A percentile compares a stretch with the other conserved stretches of the same genome.
Conservation (phyloP, 768 basidiomycete species). For the Boletales sp. region DNA sequence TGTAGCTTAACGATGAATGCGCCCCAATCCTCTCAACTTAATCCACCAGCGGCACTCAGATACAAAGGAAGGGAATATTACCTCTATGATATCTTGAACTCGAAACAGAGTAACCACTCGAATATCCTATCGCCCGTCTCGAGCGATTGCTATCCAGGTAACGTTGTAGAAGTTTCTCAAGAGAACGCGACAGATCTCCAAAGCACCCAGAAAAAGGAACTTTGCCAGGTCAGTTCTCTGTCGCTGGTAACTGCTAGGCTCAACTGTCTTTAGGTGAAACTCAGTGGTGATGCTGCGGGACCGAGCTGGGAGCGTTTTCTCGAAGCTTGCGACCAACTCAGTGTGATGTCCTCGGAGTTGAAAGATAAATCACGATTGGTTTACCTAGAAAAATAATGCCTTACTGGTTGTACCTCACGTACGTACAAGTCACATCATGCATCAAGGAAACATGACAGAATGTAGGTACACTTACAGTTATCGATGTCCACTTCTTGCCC, state of each 20-base stretch:
- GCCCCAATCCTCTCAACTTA: slow-evolving; percentile 35
- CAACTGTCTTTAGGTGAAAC: slow-evolving; percentile 39
- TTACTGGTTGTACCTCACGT: neutral
- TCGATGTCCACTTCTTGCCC: slow-evolving; percentile 49
- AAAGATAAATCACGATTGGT: slow-evolving; percentile 5
- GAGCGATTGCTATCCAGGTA: neutral
- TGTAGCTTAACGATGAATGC: slow-evolving; percentile 32
- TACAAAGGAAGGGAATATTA: slow-evolving; percentile 40
- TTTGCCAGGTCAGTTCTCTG: slow-evolving; percentile 48
- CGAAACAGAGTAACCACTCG: slow-evolving; percentile 42
- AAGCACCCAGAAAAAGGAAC: slow-evolving; percentile 45
- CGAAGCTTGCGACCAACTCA: slow-evolving; percentile 41
- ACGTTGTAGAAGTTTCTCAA: slow-evolving; percentile 23
- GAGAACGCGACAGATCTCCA: slow-evolving; percentile 57
- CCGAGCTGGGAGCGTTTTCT: slow-evolving; percentile 46
- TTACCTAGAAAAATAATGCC: slow-evolving; percentile 8
- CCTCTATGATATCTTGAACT: slow-evolving; percentile 44
- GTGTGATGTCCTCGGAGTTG: slow-evolving; percentile 25
- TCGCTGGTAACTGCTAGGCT: slow-evolving; percentile 1
- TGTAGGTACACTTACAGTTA: slow-evolving; percentile 10
- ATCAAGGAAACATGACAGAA: neutral
- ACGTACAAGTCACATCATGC: neutral
- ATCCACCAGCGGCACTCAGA: slow-evolving; percentile 43
- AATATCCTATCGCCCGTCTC: slow-evolving; percentile 7
- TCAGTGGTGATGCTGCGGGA: slow-evolving; percentile 35